Evolutionary conservation across 2,329 filamentous ascomycete genomes (phyloP).

Genomic region (Hansfordia pulvinata): DNA sequence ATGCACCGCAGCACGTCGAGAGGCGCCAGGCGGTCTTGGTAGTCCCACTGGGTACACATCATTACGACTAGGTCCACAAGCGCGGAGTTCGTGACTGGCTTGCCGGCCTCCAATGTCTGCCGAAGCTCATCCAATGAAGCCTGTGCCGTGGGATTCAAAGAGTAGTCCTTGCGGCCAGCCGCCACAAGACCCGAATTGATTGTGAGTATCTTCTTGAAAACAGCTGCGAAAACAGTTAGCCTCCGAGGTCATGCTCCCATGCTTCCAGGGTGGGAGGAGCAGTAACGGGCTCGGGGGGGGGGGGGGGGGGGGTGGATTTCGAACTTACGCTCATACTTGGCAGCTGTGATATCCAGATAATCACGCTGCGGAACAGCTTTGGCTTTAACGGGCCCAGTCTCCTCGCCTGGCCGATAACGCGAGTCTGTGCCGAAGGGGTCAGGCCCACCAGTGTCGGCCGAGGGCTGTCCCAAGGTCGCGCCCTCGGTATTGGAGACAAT

Average conservation of each 20-base stretch:
- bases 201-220: constrained; percentile 63
- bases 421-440: constrained; percentile 71
- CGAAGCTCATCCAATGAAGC: constrained; percentile 47
- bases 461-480: constrained; percentile 58
- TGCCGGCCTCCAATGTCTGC: constrained; percentile 45
- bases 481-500: constrained; percentile 84
- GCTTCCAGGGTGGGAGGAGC: constrained; percentile 8
- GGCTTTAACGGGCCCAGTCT: constrained; percentile 26
- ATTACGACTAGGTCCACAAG: constrained; percentile 55
- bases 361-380: constrained; percentile 65
- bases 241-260: constrained; percentile 1
- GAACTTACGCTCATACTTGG: constrained; percentile 46
- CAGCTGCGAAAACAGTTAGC: constrained; percentile 25
- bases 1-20: constrained; percentile 82
- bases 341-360: constrained; percentile 64
- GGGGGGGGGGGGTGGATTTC: too few relatives aligned
- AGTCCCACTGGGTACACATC: constrained; percentile 68
- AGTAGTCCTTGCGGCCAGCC: constrained; percentile 57
- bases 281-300: too few relatives aligned
- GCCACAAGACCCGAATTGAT: constrained; percentile 62
- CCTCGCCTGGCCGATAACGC: constrained; percentile 64
- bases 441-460: constrained; percentile 31
- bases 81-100: constrained; percentile 31
- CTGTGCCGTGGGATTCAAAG: constrained; percentile 61
- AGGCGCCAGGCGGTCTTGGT: constrained; percentile 65